Conservation (phyloP, 1,139 yeast species). For the Candida dubliniensis region DNA sequence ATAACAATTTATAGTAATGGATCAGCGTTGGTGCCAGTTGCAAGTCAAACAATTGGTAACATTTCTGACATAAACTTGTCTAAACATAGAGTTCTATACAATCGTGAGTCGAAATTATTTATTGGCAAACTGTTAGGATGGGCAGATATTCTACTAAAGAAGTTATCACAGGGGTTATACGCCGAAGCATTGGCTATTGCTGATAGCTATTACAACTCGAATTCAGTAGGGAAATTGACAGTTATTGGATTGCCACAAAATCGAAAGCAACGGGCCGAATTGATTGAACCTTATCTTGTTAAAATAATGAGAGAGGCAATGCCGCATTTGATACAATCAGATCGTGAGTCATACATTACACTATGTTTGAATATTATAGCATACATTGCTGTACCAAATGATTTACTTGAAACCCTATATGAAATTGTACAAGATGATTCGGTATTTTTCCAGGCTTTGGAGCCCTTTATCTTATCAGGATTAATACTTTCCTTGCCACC, state of each 20-base stretch:
- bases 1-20: conserved; percentile 12
- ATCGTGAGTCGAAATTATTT: conserved; percentile 22
- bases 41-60: conserved; percentile 6
- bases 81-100: conserved; percentile 25
- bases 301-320: conserved; percentile 57
- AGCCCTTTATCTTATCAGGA: conserved; percentile 49
- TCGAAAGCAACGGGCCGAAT: conserved; percentile 39
- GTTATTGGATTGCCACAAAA: conserved; percentile 56
- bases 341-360: conserved; percentile 6
- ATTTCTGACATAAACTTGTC: conserved; percentile 22
- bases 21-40: conserved; percentile 5
- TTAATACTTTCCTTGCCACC: conserved; percentile 59
- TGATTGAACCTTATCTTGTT: conserved; percentile 56
- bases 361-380: conserved; percentile 19
- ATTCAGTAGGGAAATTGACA: conserved; percentile 47
- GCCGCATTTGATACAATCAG: conserved; percentile 31
- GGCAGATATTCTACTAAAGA: conserved; percentile 63
- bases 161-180: conserved; percentile 51
- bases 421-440: conserved; percentile 42
- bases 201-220: conserved; percentile 47
- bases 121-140: conserved; percentile 67
- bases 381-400: conserved; percentile 20
- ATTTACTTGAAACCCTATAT: conserved; percentile 52
- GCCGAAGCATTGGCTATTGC: conserved; percentile 57
- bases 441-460: conserved; percentile 51